Evolutionary conservation across 768 basidiomycete species (phyloP).

Genomic region (Termitomyces bulborhizus): DNA sequence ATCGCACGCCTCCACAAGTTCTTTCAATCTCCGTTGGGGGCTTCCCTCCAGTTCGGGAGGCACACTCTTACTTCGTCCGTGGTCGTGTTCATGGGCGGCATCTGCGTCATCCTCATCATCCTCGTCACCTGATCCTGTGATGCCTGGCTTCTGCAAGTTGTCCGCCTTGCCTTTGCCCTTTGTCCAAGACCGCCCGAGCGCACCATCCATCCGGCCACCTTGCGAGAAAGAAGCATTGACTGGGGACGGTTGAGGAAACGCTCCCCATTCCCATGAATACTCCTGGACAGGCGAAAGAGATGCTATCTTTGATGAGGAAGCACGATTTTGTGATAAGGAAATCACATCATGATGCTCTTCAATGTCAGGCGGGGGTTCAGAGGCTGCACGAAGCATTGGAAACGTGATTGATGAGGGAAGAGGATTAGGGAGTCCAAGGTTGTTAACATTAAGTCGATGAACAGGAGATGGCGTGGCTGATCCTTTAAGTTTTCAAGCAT

Average conservation of each 20-base stretch:
- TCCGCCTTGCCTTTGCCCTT: conserved; percentile 24
- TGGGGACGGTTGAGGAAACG: conserved; percentile 77
- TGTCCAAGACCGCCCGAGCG: conserved; percentile 13
- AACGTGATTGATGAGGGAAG: conserved; percentile 9
- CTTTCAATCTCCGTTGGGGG: conserved; percentile 26
- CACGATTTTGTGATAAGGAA: conserved; percentile 2
- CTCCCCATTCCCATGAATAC: conserved; percentile 95
- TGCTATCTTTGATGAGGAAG: conserved; percentile 8
- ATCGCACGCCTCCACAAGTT: conserved; percentile 18
- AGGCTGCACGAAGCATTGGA: conserved; percentile 43
- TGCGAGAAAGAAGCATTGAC: conserved; percentile 47
- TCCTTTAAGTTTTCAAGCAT: conserved; percentile 4
- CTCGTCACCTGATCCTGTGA: conserved; percentile 20
- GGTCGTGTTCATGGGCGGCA: conserved; percentile 17
- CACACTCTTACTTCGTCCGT: conserved; percentile 49
- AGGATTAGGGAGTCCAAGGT: neutral
- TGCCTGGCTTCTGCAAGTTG: neutral
- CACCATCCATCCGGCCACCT: conserved; percentile 31
- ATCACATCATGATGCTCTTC: conserved; percentile 17
- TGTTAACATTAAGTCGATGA: conserved; percentile 1
- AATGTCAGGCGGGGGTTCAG: conserved; percentile 54
- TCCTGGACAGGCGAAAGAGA: conserved; percentile 39
- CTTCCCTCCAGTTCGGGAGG: conserved; percentile 47
- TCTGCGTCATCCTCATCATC: conserved; percentile 21
- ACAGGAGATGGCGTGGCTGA: conserved; percentile 19